Evolutionary conservation across 2,329 filamentous ascomycete species (phyloP), one percentile per base, ranked within the genome.

Genomic region (Fusarium sp.): DNA sequence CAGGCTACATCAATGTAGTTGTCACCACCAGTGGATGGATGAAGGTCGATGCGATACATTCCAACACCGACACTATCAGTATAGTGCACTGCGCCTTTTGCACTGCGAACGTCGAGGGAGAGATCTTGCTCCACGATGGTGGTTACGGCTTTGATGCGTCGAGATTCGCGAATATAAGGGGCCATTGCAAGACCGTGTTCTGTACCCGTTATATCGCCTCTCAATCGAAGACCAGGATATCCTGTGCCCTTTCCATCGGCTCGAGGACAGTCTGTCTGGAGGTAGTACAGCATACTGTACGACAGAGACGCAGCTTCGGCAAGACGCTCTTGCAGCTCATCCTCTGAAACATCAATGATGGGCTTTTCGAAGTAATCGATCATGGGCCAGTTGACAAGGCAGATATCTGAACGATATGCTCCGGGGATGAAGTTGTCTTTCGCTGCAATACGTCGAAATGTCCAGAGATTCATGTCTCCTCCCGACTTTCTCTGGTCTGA

Each of bases 1-100:
- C 77, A 78, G 5, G 77, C 77, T 4, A 78, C 72, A 11, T 78
- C 77, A 44, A 78, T 78, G 60, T 78, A 78, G 41, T 78, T 78
- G 23, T 78, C 76, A 9, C 76, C 76, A 5, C 77, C 77, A 0
- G 77, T 78, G 0, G 77, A 78, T 0, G 77, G 77, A 27, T 78
- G 77, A 3, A 78, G 59, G 7, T 78, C 77, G 21, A 78, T 78
- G 4, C 77, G 74, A 55, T 78, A 78, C 77, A 78, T 78, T 16
- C 77, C 77, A 3, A 78, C 73, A 0, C 77, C 77, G 1, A 78
- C 75, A 55, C 74, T 77, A 23, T 78, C 77, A 6, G 69, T 72
- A 27, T 78, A 78, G 29, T 67, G 68, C 1, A 72, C 69, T 23
- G 77, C 76, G 0, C 76, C 72, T 45, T 74, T 77, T 2, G 59